Evolutionary conservation across 305 asterid genomes (phyloP).

Genomic region (Fraxinus baroniana): DNA sequence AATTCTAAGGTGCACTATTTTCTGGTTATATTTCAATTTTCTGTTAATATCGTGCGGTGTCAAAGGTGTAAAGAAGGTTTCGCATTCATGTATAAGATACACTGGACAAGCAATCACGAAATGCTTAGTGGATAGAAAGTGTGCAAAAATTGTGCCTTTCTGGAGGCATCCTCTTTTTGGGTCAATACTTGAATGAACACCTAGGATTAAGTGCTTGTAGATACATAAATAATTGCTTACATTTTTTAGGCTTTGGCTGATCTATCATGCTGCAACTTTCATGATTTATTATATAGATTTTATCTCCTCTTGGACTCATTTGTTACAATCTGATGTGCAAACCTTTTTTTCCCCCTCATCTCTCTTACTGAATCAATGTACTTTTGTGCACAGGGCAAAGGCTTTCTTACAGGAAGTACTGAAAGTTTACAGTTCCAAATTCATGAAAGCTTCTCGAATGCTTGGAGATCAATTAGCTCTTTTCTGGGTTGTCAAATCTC

Average conservation of each 20-base stretch:
- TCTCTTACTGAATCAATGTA: not conserved
- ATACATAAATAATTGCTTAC: not conserved
- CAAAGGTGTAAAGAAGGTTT: slow-evolving; percentile 6
- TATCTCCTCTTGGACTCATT: not conserved
- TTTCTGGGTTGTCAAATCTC: slow-evolving; percentile 69
- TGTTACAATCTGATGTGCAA: not conserved
- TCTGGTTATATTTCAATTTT: not conserved
- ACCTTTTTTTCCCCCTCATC: not conserved
- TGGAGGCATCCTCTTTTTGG: not conserved
- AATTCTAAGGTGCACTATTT: slow-evolving; percentile 54
- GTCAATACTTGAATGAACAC: not conserved
- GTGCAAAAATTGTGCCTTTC: not conserved
- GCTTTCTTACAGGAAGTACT: slow-evolving; percentile 62
- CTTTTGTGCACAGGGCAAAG: slow-evolving; percentile 54
- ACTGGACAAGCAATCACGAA: not conserved
- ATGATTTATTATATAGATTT: not conserved
- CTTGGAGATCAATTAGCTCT: slow-evolving; percentile 95
- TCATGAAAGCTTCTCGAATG: slow-evolving; percentile 84
- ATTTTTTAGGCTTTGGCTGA: not conserved
- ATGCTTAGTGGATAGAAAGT: not conserved
- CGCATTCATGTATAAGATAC: not conserved
- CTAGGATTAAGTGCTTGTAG: not conserved
- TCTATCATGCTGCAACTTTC: not conserved
- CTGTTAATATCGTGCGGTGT: not conserved
- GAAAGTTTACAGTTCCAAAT: slow-evolving; percentile 49